Evolutionary conservation across 1,284 basidiomycete genomes (phyloP).

Genomic region (Heliocybe sulcata): DNA sequence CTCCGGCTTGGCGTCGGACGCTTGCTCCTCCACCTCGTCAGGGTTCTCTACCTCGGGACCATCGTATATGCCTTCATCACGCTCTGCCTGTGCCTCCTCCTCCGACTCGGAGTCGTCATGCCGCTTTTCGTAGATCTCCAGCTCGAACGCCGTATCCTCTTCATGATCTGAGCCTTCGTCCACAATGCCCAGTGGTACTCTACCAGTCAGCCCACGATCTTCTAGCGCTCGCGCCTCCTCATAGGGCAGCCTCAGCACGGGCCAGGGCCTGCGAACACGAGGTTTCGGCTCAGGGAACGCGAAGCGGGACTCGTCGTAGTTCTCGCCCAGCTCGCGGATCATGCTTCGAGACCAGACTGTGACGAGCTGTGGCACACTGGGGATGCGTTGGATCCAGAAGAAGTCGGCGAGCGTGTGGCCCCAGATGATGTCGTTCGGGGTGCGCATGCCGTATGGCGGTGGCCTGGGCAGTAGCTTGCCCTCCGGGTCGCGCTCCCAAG

Average conservation of each 20-base stretch:
- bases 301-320: conserved; percentile 11
- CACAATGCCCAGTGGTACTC: conserved; percentile 2
- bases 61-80: background rate
- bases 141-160: background rate
- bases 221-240: background rate
- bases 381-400: conserved; percentile 21
- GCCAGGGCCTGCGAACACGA: conserved; percentile 13
- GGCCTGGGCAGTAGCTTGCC: conserved; percentile 17
- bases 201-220: background rate
- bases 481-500: conserved; percentile 18
- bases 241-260: conserved; percentile 13
- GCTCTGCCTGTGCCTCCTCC: background rate
- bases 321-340: conserved; percentile 23
- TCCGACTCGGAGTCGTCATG: background rate
- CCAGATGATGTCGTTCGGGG: conserved; percentile 25
- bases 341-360: conserved; percentile 27
- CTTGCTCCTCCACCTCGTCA: background rate
- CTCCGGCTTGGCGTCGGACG: background rate
- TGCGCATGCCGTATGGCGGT: conserved; percentile 18
- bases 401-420: conserved; percentile 22
- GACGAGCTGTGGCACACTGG: conserved; percentile 13
- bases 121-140: background rate
- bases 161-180: conserved; percentile 11
- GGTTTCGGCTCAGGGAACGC: conserved; percentile 11
- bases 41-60: background rate